Evolutionary conservation across 306 rosid genomes (phyloP).

Genomic region (Ceratonia siliqua): DNA sequence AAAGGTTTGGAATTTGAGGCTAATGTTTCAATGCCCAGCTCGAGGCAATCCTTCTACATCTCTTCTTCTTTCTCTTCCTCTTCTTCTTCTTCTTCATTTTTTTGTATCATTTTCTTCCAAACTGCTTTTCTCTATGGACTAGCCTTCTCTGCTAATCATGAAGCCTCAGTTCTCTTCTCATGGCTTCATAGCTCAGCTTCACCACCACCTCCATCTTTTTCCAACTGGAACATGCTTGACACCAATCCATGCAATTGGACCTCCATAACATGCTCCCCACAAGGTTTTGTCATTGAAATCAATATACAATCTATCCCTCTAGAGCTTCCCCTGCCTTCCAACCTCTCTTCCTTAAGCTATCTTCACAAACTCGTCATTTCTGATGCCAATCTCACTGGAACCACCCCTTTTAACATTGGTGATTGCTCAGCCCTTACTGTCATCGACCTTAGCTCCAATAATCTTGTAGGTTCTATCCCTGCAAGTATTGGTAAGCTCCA

Average conservation of each 20-base stretch:
- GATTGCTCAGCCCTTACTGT: conserved; percentile 47
- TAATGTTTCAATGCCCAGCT: conserved; percentile 58
- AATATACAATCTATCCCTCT: conserved; percentile 64
- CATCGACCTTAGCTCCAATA: conserved; percentile 72
- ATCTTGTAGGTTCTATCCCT: conserved; percentile 74
- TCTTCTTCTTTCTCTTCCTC: conserved; percentile 29
- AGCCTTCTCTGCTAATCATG: conserved; percentile 59
- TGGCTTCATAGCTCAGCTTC: conserved; percentile 72
- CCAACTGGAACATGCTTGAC: conserved; percentile 71
- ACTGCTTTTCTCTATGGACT: conserved; percentile 34
- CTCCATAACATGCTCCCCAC: conserved; percentile 67
- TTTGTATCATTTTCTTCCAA: conserved; percentile 36
- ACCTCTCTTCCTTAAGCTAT: conserved; percentile 62
- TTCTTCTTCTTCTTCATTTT: conserved; percentile 28
- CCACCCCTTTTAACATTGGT: conserved; percentile 59
- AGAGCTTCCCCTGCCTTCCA: conserved; percentile 63
- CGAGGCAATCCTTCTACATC: conserved; percentile 46
- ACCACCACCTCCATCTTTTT: conserved; percentile 49
- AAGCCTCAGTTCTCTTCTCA: conserved; percentile 70
- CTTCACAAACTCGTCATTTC: conserved; percentile 70
- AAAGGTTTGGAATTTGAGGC: conserved; percentile 62
- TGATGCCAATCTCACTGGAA: conserved; percentile 77
- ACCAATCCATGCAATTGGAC: conserved; percentile 88
- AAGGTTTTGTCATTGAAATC: conserved; percentile 64
- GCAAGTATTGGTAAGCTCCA: conserved; percentile 52